These are phyloP conservation scores for Collybia sordida DNA, from an alignment of 768 basidiomycete species.

Conservation along the genomic window DNA sequence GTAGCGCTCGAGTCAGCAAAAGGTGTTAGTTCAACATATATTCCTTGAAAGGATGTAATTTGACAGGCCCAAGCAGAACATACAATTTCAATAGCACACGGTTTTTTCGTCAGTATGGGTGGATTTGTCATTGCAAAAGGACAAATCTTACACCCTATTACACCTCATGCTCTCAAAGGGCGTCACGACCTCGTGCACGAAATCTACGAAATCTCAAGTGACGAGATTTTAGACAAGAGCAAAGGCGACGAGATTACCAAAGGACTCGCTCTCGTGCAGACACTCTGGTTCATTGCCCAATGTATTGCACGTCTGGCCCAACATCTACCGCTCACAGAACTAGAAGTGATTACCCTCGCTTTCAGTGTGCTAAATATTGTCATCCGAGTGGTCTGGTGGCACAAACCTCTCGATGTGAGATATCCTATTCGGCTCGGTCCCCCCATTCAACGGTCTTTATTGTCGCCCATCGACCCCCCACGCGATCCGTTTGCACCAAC, in stretches of 20 bases:
- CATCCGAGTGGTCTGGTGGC: conserved; percentile 12
- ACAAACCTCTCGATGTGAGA: conserved; percentile 10
- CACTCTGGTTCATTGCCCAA: conserved; percentile 7
- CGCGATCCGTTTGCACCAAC: no score
- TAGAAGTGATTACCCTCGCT: conserved; percentile 9
- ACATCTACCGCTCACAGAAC: neutral
- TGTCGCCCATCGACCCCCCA: no score
- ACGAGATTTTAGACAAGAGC: conserved; percentile 1
- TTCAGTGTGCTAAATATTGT: conserved; percentile 4
- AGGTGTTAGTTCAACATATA: neutral
- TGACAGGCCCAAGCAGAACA: neutral
- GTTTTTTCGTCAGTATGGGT: neutral
- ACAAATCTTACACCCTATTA: neutral
- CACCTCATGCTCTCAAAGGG: neutral
- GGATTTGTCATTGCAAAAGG: neutral
- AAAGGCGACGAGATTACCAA: conserved; percentile 12
- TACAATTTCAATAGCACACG: neutral
- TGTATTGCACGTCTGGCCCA: neutral
- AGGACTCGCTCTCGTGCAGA: conserved; percentile 5
- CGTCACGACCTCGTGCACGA: neutral
- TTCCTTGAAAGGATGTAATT: no score
- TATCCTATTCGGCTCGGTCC: neutral
- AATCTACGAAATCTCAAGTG: neutral
- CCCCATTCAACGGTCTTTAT: no score
- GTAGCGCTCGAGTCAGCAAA: neutral